Conservation (phyloP, 768 basidiomycete species). For the Mycena rosella region DNA sequence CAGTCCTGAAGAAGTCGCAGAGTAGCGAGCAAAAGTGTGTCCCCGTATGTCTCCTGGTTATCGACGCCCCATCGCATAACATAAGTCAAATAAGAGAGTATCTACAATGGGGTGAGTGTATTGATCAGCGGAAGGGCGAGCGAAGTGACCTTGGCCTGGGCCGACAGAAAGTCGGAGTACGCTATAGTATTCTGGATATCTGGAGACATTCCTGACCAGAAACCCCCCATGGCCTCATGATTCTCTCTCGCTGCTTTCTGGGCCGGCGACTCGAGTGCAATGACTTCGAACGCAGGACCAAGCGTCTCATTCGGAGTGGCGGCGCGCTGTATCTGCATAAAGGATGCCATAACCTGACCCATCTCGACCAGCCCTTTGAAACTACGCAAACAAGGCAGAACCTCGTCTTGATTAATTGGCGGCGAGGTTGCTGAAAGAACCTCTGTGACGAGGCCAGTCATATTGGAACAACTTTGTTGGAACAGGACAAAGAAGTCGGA, state of each 20-base stretch:
- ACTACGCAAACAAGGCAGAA: constrained; percentile 82
- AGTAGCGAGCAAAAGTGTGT: constrained; percentile 82
- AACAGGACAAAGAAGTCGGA: constrained; percentile 86
- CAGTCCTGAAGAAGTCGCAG: constrained; percentile 95
- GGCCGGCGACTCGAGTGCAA: constrained; percentile 84
- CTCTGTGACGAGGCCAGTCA: constrained; percentile 78
- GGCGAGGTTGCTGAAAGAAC: constrained; percentile 78
- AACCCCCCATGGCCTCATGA: constrained; percentile 82
- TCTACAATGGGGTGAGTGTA: constrained; percentile 57
- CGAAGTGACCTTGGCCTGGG: constrained; percentile 88
- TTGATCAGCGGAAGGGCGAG: background rate
- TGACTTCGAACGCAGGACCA: constrained; percentile 81
- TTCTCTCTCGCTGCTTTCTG: constrained; percentile 84
- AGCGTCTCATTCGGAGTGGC: constrained; percentile 76
- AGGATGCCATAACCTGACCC: constrained; percentile 91
- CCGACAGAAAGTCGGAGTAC: constrained; percentile 87
- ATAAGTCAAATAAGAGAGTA: constrained; percentile 93
- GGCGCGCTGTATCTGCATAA: constrained; percentile 86
- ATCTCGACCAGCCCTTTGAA: constrained; percentile 97
- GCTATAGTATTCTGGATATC: constrained; percentile 78
- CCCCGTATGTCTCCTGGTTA: constrained; percentile 80
- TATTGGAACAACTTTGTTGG: constrained; percentile 81
- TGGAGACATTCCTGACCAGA: constrained; percentile 87
- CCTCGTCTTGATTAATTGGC: constrained; percentile 64
- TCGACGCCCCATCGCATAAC: constrained; percentile 75